A percentile compares a stretch with the other conserved stretches of the same genome.
phyloP scores from a whole-genome alignment of 2,329 filamentous ascomycete genomes.

The Botrytis deweyae region DNA sequence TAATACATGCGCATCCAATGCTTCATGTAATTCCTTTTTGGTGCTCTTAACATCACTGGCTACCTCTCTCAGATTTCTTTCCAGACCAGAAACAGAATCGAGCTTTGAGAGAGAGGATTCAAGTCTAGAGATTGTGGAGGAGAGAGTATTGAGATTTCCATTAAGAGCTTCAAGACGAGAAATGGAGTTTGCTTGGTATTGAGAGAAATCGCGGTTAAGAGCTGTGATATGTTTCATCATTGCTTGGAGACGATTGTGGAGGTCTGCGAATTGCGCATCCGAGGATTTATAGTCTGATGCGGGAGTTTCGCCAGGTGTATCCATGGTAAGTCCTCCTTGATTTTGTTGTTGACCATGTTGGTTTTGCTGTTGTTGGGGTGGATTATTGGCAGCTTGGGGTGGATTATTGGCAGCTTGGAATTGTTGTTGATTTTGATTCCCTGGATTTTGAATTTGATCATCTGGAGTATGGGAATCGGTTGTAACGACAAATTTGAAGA shows the following conservation, averaged over 20 bases:
- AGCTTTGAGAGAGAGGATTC: slow-evolving; percentile 44
- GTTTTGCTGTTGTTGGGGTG: slow-evolving; percentile 40
- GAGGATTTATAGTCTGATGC: slow-evolving; percentile 45
- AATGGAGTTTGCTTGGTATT: slow-evolving; percentile 53
- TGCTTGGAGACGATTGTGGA: slow-evolving; percentile 78
- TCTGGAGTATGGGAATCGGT: slow-evolving; percentile 48
- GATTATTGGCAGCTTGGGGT: slow-evolving; percentile 25
- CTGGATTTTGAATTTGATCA: slow-evolving; percentile 28
- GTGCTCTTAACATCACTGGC: slow-evolving; percentile 59
- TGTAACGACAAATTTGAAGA: slow-evolving; percentile 81
- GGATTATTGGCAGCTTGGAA: slow-evolving; percentile 24
- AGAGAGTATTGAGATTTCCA: slow-evolving; percentile 19
- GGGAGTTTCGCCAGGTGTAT: slow-evolving; percentile 45
- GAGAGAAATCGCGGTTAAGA: slow-evolving; percentile 57
- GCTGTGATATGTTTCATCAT: slow-evolving; percentile 67
- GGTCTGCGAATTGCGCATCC: slow-evolving; percentile 71
- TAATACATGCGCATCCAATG: slow-evolving; percentile 31
- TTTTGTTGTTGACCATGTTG: slow-evolving; percentile 26
- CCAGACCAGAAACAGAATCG: slow-evolving; percentile 47
- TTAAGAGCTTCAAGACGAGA: slow-evolving; percentile 27
- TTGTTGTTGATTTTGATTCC: slow-evolving; percentile 27
- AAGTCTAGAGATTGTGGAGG: slow-evolving; percentile 19
- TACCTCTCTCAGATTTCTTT: slow-evolving; percentile 51
- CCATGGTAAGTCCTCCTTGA: slow-evolving; percentile 25
- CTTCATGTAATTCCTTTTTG: slow-evolving; percentile 48